Evolutionary conservation across 495 filamentous ascomycete genomes (phyloP).

Genomic region (Viridothelium virens): DNA sequence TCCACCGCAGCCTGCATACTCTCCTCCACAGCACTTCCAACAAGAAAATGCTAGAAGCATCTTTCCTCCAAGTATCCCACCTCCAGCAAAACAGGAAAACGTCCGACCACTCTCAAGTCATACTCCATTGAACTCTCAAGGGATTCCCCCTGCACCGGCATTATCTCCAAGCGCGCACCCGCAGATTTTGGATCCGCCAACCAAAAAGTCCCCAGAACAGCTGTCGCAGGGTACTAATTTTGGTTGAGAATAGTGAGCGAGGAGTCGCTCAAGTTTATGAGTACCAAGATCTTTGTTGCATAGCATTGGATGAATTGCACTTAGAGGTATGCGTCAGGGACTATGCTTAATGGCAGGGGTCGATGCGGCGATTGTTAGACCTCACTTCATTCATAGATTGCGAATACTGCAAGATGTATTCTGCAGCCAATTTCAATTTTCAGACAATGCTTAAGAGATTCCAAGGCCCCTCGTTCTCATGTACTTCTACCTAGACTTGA

Average conservation of each 20-base stretch:
- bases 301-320: background rate
- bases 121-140: constrained; percentile 39
- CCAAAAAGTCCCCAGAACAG: constrained; percentile 26
- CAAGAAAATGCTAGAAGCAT: constrained; percentile 52
- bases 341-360: background rate
- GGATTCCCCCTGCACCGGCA: constrained; percentile 45
- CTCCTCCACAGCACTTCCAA: constrained; percentile 42
- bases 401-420: background rate
- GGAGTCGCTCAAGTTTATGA: background rate
- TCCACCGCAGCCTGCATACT: constrained; percentile 25
- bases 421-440: background rate
- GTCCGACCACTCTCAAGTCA: constrained; percentile 45
- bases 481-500: background rate
- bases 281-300: background rate
- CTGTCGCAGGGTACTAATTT: background rate
- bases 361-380: background rate
- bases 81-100: constrained; percentile 66
- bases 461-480: background rate
- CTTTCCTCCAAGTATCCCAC: constrained; percentile 27
- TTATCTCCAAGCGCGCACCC: constrained; percentile 39
- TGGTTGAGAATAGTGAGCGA: background rate
- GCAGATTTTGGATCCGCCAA: constrained; percentile 24
- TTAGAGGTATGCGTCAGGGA: background rate
- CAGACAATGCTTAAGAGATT: background rate
- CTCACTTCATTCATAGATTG: background rate